Evolutionary conservation across 306 rosid species (phyloP).

Genomic region (Begonia loranthoides): DNA sequence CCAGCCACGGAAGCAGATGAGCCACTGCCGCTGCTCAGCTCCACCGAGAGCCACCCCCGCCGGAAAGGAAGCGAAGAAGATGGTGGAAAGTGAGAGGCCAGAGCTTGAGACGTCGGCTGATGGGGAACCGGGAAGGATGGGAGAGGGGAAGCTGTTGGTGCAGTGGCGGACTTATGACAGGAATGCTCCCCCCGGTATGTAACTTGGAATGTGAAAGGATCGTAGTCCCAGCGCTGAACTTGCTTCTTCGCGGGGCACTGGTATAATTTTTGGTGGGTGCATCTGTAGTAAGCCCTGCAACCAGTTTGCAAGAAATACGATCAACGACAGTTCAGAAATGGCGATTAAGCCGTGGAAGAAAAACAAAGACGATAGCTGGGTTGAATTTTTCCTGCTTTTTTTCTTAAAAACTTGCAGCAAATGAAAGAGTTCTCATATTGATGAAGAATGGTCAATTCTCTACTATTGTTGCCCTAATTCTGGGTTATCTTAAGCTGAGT

Average conservation of each 20-base stretch:
- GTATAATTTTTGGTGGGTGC: conserved; percentile 63
- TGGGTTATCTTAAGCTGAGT: too few species aligned
- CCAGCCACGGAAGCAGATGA: background rate
- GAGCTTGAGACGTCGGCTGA: too few species aligned
- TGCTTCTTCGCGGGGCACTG: conserved; percentile 59
- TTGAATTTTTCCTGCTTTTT: too few species aligned
- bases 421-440: too few species aligned
- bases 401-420: too few species aligned
- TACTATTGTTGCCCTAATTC: too few species aligned
- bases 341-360: too few species aligned
- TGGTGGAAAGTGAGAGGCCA: conserved; percentile 6
- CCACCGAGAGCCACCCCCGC: conserved; percentile 20
- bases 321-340: too few species aligned
- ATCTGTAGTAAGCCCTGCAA: conserved; percentile 47
- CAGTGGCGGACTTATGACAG: conserved; percentile 59
- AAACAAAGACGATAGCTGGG: too few species aligned
- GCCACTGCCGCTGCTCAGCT: conserved; percentile 7
- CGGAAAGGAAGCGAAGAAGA: background rate
- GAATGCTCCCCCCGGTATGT: conserved; percentile 44
- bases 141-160: conserved; percentile 34
- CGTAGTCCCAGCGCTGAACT: conserved; percentile 42
- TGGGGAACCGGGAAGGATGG: background rate
- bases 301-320: too few species aligned
- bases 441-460: too few species aligned
- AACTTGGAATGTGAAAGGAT: conserved; percentile 35